A percentile compares a stretch with the other conserved stretches of the same genome.
Conservation (phyloP, 2,329 filamentous ascomycete genomes). For the Leptodontidium sp. region DNA sequence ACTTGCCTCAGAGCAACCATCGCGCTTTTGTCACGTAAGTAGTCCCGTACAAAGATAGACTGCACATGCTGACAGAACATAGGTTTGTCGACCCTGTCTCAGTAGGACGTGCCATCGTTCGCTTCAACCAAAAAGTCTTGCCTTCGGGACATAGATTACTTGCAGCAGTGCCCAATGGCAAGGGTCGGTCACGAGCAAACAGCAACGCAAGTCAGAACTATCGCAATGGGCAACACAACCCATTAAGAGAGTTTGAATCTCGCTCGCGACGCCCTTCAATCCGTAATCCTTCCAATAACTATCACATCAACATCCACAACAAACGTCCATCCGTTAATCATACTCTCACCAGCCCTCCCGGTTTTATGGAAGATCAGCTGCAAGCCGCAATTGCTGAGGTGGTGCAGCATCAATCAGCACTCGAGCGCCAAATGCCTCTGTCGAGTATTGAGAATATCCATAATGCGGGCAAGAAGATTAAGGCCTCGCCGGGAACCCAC, state of each 20-base stretch:
- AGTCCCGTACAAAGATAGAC: not conserved
- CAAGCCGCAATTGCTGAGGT: not conserved
- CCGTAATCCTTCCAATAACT: not conserved
- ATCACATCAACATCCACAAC: not conserved
- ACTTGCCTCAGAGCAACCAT: slow-evolving; percentile 14
- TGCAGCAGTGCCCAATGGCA: not conserved
- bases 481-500: not conserved
- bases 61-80: slow-evolving; percentile 6
- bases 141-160: not conserved
- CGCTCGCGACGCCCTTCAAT: slow-evolving; percentile 13
- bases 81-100: slow-evolving; percentile 25
- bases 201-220: slow-evolving; percentile 18
- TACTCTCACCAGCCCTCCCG: not conserved
- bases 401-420: not conserved
- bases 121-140: slow-evolving; percentile 9
- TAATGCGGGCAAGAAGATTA: not conserved
- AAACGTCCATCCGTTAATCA: slow-evolving; percentile 5
- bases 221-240: slow-evolving; percentile 4
- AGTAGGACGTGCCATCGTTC: slow-evolving; percentile 29
- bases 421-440: slow-evolving; percentile 2
- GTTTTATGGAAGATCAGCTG: not conserved
- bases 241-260: slow-evolving; percentile 18
- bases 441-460: slow-evolving; percentile 14
- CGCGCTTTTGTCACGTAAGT: slow-evolving; percentile 41
- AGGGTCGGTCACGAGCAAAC: not conserved